Conservation (phyloP, 371 early-diverging fungal species). For the Mucor circinelloides region DNA sequence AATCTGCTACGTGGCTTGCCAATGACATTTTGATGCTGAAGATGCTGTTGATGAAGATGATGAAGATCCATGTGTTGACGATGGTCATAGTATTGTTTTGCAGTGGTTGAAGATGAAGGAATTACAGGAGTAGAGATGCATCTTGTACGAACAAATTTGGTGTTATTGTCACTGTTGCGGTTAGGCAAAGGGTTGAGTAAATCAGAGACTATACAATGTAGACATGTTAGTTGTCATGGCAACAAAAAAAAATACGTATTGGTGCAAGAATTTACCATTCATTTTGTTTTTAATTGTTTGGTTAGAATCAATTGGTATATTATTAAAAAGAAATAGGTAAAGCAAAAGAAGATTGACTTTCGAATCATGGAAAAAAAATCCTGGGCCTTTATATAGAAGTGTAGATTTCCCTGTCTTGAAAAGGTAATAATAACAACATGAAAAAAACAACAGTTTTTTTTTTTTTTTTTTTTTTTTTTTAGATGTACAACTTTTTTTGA, state of each 20-base stretch:
- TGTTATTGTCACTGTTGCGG: background rate
- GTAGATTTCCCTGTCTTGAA: slow-evolving; percentile 10
- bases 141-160: slow-evolving; percentile 12
- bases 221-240: background rate
- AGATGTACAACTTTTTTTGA: background rate
- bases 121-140: slow-evolving; percentile 19
- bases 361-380: slow-evolving; percentile 6
- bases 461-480: slow-evolving; percentile 10
- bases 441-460: slow-evolving; percentile 3
- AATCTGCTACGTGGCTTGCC: slow-evolving; percentile 51
- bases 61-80: background rate
- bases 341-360: background rate
- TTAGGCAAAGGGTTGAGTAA: slow-evolving; percentile 21
- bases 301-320: background rate
- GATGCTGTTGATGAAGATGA: background rate
- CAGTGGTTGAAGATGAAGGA: background rate
- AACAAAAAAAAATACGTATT: background rate
- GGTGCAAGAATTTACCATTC: slow-evolving; percentile 8
- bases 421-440: slow-evolving; percentile 17
- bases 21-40: slow-evolving; percentile 1
- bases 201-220: slow-evolving; percentile 17
- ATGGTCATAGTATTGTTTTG: background rate
- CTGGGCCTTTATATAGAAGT: background rate
- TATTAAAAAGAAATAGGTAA: background rate
- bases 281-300: background rate